Evolutionary conservation across 1,284 basidiomycete genomes (phyloP).

Genomic region (Ustilago crameri): DNA sequence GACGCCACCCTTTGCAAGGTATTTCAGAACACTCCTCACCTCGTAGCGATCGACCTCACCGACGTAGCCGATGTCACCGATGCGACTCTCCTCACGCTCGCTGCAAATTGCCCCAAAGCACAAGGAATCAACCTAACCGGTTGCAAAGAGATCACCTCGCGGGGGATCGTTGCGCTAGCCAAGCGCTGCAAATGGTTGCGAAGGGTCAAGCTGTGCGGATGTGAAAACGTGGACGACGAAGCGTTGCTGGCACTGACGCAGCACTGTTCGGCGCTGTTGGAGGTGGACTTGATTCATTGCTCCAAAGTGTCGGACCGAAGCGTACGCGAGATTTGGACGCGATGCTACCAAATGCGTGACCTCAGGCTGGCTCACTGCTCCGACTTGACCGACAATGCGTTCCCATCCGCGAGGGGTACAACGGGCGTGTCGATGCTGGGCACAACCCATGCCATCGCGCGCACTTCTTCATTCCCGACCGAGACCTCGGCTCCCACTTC

Average conservation of each 20-base stretch:
- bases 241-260: constrained; percentile 55
- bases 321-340: constrained; percentile 84
- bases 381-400: constrained; percentile 83
- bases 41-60: constrained; percentile 90
- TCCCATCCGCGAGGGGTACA: constrained; percentile 74
- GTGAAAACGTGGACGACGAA: constrained; percentile 54
- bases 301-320: constrained; percentile 80
- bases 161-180: constrained; percentile 82
- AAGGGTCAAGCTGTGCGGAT: constrained; percentile 68
- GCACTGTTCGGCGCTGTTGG: constrained; percentile 85
- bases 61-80: constrained; percentile 67
- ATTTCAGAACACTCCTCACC: constrained; percentile 77
- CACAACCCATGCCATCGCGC: constrained; percentile 20
- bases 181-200: constrained; percentile 81
- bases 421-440: constrained; percentile 44
- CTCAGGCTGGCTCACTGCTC: constrained; percentile 84
- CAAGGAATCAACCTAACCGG: constrained; percentile 93
- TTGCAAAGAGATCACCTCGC: constrained; percentile 83
- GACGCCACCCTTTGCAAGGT: constrained; percentile 77
- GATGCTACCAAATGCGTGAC: constrained; percentile 86
- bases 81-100: constrained; percentile 53
- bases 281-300: constrained; percentile 91
- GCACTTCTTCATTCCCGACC: constrained; percentile 3
- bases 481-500: constrained; percentile 49
- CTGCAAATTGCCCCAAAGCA: constrained; percentile 75